Percentiles rank a stretch among this genome's conserved stretches.
These are phyloP conservation scores for Heterobasidion annosum DNA, from an alignment of 1,284 basidiomycete genomes.

Conservation along the genomic window DNA sequence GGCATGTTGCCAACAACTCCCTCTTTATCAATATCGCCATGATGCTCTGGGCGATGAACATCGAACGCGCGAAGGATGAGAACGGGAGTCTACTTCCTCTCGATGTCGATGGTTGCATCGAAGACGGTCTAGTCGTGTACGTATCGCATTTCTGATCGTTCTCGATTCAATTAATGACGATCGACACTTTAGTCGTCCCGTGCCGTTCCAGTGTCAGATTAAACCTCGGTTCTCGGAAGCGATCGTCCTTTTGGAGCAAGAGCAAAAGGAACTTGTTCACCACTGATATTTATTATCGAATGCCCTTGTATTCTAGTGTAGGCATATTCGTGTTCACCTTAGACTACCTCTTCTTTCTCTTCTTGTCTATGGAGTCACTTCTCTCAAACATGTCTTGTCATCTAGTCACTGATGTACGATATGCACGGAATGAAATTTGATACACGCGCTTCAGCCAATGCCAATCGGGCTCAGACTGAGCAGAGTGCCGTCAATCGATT, in stretches of 20 bases:
- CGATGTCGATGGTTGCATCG: background rate
- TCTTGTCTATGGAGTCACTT: no score
- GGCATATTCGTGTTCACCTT: no score
- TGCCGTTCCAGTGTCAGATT: background rate
- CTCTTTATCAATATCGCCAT: background rate
- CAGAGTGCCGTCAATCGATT: no score
- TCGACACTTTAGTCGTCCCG: background rate
- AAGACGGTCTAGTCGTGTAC: background rate
- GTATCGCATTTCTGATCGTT: background rate
- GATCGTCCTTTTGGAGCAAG: background rate
- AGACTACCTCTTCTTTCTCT: no score
- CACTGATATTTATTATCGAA: no score
- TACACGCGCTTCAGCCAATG: no score
- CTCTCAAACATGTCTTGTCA: no score
- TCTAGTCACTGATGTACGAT: no score
- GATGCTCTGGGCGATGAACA: background rate
- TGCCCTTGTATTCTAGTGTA: no score
- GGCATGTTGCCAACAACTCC: background rate
- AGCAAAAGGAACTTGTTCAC: background rate
- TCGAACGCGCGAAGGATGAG: background rate
- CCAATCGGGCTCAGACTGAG: no score
- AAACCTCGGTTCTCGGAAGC: background rate
- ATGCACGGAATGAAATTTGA: no score
- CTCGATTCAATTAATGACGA: background rate
- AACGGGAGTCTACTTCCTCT: background rate